Evolutionary conservation across 805 yeast species (phyloP), one percentile per base, ranked within the genome.

Genomic region (Metschnikowia orientalis): DNA sequence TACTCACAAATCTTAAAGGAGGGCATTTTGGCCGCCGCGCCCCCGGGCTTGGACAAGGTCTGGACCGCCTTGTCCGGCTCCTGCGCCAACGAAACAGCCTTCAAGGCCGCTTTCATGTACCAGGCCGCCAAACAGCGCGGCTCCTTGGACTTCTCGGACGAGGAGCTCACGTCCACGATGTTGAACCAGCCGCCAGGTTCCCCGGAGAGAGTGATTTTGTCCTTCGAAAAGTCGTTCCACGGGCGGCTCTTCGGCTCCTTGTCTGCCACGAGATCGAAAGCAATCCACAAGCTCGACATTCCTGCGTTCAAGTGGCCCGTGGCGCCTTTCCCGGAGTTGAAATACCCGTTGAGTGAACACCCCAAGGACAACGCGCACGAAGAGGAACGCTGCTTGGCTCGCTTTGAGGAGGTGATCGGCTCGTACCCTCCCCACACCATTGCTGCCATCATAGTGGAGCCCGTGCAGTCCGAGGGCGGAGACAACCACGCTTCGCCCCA

Each of bases 401-500:
- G 51, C 23, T 58, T 74, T 28, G 77, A 73, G 43, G 41, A 48
- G 3, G 50, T 71, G 43, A 45, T 53, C 27, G 28, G 43, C 25
- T 34, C 40, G 29, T 49, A 56, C 26, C 63, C 64, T 41, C 69
- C 71, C 18, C 54, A 57, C 28, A 57, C 63, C 28, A 61, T 74
- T 36, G 79, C 80, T 8, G 80, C 77, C 31, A 56, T 68, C 19
- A 69, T 74, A 23, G 63, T 72, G 19, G 80, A 74, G 54, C 80
- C 80, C 7, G 78, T 79, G 41, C 86, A 79, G 58, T 71, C 84
- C 6, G 86, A 79, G 63, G 86, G 85, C 52, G 86, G 86, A 52
- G 86, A 79, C 55, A 79, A 79, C 63, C 86, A 79, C 47, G 85
- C 80, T 1, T 68, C 81, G 9, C 57, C 74, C 14, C 66, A 57